These are phyloP conservation scores for Aspergillus avenaceus DNA, from an alignment of 495 filamentous ascomycete species.

Conservation along the genomic window DNA sequence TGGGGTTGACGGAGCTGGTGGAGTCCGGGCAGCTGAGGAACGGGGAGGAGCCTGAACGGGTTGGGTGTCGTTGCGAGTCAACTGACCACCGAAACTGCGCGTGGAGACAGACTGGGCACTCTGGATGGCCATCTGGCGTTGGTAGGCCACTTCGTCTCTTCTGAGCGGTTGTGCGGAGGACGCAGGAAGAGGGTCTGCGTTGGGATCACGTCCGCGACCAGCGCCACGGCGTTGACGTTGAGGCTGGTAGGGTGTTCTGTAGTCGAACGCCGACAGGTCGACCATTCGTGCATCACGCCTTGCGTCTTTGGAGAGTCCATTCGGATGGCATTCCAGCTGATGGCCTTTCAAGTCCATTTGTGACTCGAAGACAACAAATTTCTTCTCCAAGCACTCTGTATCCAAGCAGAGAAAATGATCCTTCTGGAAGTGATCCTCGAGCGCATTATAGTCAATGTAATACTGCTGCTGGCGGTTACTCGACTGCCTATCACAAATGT, in stretches of 20 bases:
- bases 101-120: conserved; percentile 73
- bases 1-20: conserved; percentile 35
- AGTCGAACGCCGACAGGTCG: conserved; percentile 81
- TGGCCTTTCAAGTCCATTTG: conserved; percentile 92
- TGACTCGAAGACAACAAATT: conserved; percentile 94
- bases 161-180: conserved; percentile 79
- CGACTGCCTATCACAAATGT: conserved; percentile 80
- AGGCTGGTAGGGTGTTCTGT: conserved; percentile 67
- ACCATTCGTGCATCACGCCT: conserved; percentile 80
- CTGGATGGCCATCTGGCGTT: conserved; percentile 87
- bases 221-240: conserved; percentile 55
- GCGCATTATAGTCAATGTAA: conserved; percentile 76
- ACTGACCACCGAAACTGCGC: conserved; percentile 77
- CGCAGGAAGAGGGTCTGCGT: conserved; percentile 70
- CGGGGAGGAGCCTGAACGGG: conserved; percentile 41
- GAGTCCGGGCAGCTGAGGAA: conserved; percentile 35
- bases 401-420: conserved; percentile 87
- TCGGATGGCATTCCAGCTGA: conserved; percentile 71
- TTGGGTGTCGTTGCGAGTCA: conserved; percentile 54
- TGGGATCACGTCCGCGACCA: conserved; percentile 68
- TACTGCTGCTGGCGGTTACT: conserved; percentile 75
- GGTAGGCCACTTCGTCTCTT: conserved; percentile 87
- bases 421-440: conserved; percentile 80
- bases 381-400: conserved; percentile 87
- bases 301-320: conserved; percentile 76